phyloP scores from a whole-genome alignment of 176 grass and related monocot genomes.

The Cenchrus fungigraminus region DNA sequence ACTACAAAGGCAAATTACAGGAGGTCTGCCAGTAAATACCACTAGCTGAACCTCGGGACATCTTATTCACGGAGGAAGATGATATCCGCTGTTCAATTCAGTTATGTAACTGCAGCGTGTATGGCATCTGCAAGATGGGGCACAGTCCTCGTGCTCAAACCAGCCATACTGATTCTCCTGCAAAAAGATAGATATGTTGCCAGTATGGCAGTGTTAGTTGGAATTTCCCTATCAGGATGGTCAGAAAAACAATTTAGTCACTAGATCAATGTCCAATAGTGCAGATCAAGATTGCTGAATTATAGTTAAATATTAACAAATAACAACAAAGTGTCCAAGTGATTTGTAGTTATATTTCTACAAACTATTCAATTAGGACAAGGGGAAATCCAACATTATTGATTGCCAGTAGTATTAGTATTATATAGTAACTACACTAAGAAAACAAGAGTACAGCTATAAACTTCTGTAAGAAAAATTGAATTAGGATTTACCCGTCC shows the following conservation, averaged over 20 bases:
- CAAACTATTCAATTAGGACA: background rate
- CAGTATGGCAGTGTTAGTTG: too few relatives aligned
- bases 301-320: too few relatives aligned
- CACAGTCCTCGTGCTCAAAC: slow-evolving; percentile 69
- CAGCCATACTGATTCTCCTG: slow-evolving; percentile 99
- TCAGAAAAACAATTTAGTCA: too few relatives aligned
- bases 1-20: slow-evolving; percentile 28
- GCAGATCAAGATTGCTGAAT: too few relatives aligned
- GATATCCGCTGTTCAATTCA: slow-evolving; percentile 44
- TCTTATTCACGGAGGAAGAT: slow-evolving; percentile 37
- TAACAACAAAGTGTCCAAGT: too few relatives aligned
- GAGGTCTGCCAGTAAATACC: slow-evolving; percentile 23
- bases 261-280: too few relatives aligned
- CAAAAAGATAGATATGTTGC: slow-evolving; percentile 17
- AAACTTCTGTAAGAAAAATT: background rate
- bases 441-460: background rate
- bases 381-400: background rate
- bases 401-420: background rate
- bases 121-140: slow-evolving; percentile 88
- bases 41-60: slow-evolving; percentile 5
- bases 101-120: slow-evolving; percentile 75
- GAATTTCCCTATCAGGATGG: too few relatives aligned
- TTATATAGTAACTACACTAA: background rate
- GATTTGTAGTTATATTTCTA: too few relatives aligned
- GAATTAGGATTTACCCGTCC: slow-evolving; percentile 77